Evolutionary conservation across 768 basidiomycete species (phyloP), one percentile per base, ranked within the genome.

Genomic region (Gloeopeniophorella convolvens): DNA sequence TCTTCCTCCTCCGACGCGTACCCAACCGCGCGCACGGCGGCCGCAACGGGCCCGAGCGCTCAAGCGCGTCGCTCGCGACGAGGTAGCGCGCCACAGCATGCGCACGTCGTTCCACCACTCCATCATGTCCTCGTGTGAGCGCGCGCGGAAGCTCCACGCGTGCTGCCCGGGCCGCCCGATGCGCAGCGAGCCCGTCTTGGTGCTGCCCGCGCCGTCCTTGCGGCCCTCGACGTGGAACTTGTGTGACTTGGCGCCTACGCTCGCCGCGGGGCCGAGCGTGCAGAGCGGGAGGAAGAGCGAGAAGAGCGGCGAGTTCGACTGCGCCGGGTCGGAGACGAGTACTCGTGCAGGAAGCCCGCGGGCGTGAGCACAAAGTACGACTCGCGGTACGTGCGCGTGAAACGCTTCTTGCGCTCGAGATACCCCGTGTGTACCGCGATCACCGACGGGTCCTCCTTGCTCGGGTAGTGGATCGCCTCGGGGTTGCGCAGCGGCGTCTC

Each of bases 101-200:
- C 89, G 70, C 33, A 94, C 74, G 63, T 98, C 96, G 63, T 98
- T 98, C 96, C 96, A 99, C 90, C 96, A 96, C 70, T 99, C 96
- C 91, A 97, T 91, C 91, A 97, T 92, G 59, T 97, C 95, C 56
- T 98, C 95, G 57, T 87, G 80, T 51, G 83, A 86, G 52, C 95
- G 72, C 39, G 88, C 79, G 30, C 92, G 78, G 76, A 99, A 98
- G 42, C 83, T 88, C 82, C 88, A 98, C 24, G 89, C 89, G 60
- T 80, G 76, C 46, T 79, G 71, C 20, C 73, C 67, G 32, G 68
- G 61, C 46, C 64, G 53, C 30, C 64, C 21, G 21, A 57, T 50
- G 24, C 76, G 62, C 60, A 82, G 62, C 2, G 75, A 72, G n/a
- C 83, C 82, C 0, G 72, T 68, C 58, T 81, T 80, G 1, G 74